Evolutionary conservation across 352 stramenopile genomes (phyloP).

Genomic region (Stramenopiles sp.): DNA sequence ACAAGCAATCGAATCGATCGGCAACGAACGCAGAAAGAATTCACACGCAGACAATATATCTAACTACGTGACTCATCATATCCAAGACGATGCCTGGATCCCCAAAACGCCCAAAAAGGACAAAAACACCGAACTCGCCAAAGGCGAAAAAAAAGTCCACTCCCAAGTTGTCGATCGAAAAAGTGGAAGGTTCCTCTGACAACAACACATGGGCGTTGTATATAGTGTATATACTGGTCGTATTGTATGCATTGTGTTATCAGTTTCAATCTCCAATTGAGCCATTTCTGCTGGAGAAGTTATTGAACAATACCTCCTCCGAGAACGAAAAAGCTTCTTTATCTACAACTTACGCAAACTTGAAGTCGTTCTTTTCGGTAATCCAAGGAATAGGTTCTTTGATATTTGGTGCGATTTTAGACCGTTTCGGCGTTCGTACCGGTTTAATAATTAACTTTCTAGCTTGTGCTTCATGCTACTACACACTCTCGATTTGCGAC

Average conservation of each 20-base stretch:
- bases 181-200: too few species aligned
- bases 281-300: conserved; percentile 33
- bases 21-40: too few species aligned
- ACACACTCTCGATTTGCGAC: conserved; percentile 25
- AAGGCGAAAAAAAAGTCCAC: too few species aligned
- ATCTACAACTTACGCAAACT: conserved; percentile 29
- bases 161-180: too few species aligned
- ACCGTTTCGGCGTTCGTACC: conserved; percentile 29
- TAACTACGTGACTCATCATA: too few species aligned
- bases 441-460: conserved; percentile 31
- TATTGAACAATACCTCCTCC: conserved; percentile 23
- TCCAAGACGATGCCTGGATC: too few species aligned
- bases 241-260: conserved; percentile 34
- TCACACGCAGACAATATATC: too few species aligned
- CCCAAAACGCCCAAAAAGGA: too few species aligned
- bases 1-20: too few species aligned
- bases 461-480: conserved; percentile 29
- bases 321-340: conserved; percentile 17
- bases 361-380: conserved; percentile 35
- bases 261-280: conserved; percentile 38
- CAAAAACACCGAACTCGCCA: too few species aligned
- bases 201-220: too few species aligned
- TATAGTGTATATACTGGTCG: conserved; percentile 35
- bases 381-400: conserved; percentile 34
- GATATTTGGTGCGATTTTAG: conserved; percentile 31